Conservation (phyloP, 2,329 filamentous ascomycete genomes). For the Epichloe amarillans region DNA sequence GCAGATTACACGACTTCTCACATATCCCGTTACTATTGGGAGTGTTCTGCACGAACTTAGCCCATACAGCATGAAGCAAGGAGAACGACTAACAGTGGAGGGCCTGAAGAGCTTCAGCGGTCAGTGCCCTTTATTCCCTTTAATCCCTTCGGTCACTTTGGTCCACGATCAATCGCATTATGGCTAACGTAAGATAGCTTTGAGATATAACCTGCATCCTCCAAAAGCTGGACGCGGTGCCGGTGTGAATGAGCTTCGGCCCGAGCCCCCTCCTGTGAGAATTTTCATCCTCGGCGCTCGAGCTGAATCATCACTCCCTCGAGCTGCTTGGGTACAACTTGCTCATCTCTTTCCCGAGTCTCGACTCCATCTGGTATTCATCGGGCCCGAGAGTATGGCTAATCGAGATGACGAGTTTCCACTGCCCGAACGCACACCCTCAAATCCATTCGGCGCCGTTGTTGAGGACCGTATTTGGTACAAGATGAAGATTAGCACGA, state of each 20-base stretch:
- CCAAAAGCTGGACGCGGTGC: constrained; percentile 62
- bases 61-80: constrained; percentile 70
- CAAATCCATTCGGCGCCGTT: constrained; percentile 87
- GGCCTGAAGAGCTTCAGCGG: constrained; percentile 89
- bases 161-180: not conserved
- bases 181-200: constrained; percentile 37
- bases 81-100: constrained; percentile 68
- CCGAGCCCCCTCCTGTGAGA: constrained; percentile 76
- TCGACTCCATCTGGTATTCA: constrained; percentile 84
- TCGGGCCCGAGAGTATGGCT: constrained; percentile 90
- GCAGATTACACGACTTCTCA: constrained; percentile 83
- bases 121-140: constrained; percentile 30
- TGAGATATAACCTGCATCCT: constrained; percentile 88
- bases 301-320: constrained; percentile 91
- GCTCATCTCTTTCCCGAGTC: constrained; percentile 89
- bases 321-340: constrained; percentile 87
- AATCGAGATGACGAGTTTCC: constrained; percentile 91
- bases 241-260: constrained; percentile 64
- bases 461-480: constrained; percentile 82
- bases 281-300: constrained; percentile 89
- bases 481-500: constrained; percentile 92
- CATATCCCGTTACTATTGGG: constrained; percentile 83
- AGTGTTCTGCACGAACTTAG: constrained; percentile 90
- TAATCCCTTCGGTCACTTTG: not conserved
- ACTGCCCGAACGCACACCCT: constrained; percentile 67